Evolutionary conservation across 2,329 filamentous ascomycete genomes (phyloP).

Genomic region (Cylindrodendrum hubeiense): DNA sequence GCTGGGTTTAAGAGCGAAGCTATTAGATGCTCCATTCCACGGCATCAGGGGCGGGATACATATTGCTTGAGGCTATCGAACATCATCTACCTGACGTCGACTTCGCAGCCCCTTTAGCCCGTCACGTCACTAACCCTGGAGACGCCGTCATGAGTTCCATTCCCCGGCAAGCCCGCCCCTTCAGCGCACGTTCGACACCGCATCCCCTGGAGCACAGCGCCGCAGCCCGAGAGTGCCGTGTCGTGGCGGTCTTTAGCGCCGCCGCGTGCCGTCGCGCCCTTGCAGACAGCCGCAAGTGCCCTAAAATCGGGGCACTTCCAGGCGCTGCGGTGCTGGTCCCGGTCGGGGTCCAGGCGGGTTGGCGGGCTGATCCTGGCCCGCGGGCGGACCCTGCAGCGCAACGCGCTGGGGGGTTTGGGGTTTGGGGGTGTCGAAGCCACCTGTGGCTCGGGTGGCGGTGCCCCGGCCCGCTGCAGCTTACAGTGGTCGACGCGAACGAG

Average conservation of each 20-base stretch:
- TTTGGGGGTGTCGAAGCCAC: conserved; percentile 12
- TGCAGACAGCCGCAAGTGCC: conserved; percentile 30
- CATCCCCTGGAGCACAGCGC: neutral
- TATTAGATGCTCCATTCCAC: neutral
- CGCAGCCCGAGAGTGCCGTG: neutral
- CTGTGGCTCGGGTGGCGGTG: conserved; percentile 24
- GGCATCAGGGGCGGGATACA: neutral
- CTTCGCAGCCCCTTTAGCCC: conserved; percentile 3
- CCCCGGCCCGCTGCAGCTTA: neutral
- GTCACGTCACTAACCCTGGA: conserved; percentile 38
- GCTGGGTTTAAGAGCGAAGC: neutral
- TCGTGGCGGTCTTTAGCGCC: conserved; percentile 25
- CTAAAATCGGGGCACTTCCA: neutral
- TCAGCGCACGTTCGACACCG: neutral
- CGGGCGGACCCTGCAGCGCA: no score
- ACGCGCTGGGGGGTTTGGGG: no score
- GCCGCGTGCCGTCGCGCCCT: conserved; percentile 24
- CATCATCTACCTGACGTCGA: neutral
- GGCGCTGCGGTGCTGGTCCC: neutral
- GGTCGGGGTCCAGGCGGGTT: no score
- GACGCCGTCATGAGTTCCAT: conserved; percentile 33
- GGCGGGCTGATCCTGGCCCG: no score
- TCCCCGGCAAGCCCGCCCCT: conserved; percentile 4
- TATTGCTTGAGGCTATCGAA: neutral
- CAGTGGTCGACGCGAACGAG: conserved; percentile 38